Conservation (phyloP, 768 basidiomycete genomes). For the Suillus sp. region DNA sequence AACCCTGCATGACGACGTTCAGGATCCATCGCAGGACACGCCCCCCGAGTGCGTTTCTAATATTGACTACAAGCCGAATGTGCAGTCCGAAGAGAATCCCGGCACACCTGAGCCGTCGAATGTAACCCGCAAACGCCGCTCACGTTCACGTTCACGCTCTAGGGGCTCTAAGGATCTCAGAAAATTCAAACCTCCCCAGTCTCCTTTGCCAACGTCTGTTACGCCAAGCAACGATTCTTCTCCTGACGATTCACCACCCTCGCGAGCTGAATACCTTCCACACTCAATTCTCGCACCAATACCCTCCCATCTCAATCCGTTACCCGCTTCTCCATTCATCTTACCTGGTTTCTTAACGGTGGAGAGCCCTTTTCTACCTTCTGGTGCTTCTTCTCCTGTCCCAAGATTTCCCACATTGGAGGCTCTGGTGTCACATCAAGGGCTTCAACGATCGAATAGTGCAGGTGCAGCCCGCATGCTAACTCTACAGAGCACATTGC, state of each 20-base stretch:
- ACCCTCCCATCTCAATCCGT: conserved; percentile 53
- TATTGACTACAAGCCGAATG: conserved; percentile 28
- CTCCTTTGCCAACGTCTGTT: conserved; percentile 45
- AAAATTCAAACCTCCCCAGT: conserved; percentile 53
- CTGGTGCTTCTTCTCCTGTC: conserved; percentile 66
- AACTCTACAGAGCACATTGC: conserved; percentile 65
- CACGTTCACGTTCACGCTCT: conserved; percentile 65
- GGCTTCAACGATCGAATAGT: conserved; percentile 88
- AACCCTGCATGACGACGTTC: conserved; percentile 43
- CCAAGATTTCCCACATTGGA: conserved; percentile 76
- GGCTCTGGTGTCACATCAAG: conserved; percentile 60
- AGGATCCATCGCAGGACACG: conserved; percentile 19
- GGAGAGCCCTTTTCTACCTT: conserved; percentile 59
- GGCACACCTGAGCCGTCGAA: conserved; percentile 46
- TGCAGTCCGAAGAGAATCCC: conserved; percentile 31
- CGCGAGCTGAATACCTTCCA: conserved; percentile 29
- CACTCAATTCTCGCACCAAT: conserved; percentile 49
- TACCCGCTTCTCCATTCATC: conserved; percentile 43
- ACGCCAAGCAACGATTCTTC: conserved; percentile 68
- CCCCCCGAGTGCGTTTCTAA: conserved; percentile 14
- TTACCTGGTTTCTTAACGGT: conserved; percentile 54
- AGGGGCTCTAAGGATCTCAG: conserved; percentile 72
- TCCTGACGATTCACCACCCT: conserved; percentile 53
- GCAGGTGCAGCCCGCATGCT: conserved; percentile 70
- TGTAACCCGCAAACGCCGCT: conserved; percentile 60